phyloP scores from a whole-genome alignment of 2,329 filamentous ascomycete species.

The Claviceps digitariae region DNA sequence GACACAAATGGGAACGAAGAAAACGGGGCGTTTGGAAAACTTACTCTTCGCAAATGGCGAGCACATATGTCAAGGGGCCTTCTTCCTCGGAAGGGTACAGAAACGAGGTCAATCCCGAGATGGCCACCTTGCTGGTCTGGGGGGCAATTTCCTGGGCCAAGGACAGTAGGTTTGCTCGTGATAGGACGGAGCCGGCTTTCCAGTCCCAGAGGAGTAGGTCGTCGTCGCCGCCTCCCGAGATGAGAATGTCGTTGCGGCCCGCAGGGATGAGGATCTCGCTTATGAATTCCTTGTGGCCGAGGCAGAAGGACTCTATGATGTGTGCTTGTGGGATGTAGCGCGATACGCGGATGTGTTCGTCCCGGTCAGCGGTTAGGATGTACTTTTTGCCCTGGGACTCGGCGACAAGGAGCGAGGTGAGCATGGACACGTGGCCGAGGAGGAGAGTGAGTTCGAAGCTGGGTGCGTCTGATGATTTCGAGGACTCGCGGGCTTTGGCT shows the following conservation, averaged over 20 bases:
- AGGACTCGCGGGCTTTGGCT: constrained; percentile 12
- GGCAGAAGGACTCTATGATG: constrained; percentile 78
- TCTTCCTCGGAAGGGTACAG: constrained; percentile 16
- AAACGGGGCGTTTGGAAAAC: constrained; percentile 11
- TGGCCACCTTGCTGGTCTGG: constrained; percentile 29
- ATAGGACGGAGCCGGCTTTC: constrained; percentile 40
- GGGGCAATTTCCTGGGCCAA: constrained; percentile 25
- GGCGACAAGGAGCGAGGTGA: constrained; percentile 58
- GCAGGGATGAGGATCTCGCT: constrained; percentile 56
- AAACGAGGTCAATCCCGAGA: constrained; percentile 29
- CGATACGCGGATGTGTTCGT: constrained; percentile 75
- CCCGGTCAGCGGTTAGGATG: constrained; percentile 42
- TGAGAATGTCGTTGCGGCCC: constrained; percentile 43
- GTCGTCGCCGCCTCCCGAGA: constrained; percentile 80
- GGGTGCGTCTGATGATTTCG: constrained; percentile 19
- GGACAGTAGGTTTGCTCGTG: constrained; percentile 37
- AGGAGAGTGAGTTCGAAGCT: constrained; percentile 64
- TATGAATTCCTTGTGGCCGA: constrained; percentile 79
- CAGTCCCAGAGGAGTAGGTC: constrained; percentile 76
- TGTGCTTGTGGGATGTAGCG: constrained; percentile 70
- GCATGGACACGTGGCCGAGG: constrained; percentile 88
- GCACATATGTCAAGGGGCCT: constrained; percentile 22
- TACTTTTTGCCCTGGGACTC: constrained; percentile 29
- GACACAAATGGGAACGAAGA: too few species aligned
- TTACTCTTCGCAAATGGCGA: constrained; percentile 47